A percentile compares a stretch with the other conserved stretches of the same genome.
Evolutionary conservation across 2,329 filamentous ascomycete species (phyloP).

Genomic region (Boeremia exigua): DNA sequence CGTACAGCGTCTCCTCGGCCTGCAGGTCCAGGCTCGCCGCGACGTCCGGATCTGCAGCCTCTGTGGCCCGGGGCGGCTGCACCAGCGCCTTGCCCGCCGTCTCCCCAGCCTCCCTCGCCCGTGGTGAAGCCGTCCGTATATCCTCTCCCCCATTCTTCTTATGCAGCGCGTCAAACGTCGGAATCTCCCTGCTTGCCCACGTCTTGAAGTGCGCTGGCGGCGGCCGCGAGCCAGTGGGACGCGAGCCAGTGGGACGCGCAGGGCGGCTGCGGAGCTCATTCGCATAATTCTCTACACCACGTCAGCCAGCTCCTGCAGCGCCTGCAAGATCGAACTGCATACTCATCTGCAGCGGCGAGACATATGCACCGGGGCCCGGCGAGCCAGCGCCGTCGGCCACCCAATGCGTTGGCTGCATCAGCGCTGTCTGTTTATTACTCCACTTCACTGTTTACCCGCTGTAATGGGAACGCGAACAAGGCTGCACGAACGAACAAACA

Average conservation of each 20-base stretch:
- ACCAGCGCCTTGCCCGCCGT: slow-evolving; percentile 39
- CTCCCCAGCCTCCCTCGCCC: slow-evolving; percentile 36
- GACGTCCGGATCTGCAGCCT: too few relatives aligned
- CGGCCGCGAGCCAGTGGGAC: slow-evolving; percentile 75
- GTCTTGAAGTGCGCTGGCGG: slow-evolving; percentile 59
- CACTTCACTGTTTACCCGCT: neutral
- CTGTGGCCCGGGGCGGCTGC: slow-evolving; percentile 54
- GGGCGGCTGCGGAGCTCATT: slow-evolving; percentile 71
- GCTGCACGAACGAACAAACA: neutral
- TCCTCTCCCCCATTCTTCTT: slow-evolving; percentile 21
- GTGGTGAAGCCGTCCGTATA: slow-evolving; percentile 40
- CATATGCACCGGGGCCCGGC: slow-evolving; percentile 45
- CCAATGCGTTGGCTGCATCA: slow-evolving; percentile 42
- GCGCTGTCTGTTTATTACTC: too few relatives aligned
- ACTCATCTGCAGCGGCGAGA: slow-evolving; percentile 50
- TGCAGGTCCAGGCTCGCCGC: slow-evolving; percentile 76
- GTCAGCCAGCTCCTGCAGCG: neutral
- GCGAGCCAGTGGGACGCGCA: slow-evolving; percentile 72
- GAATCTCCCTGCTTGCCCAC: slow-evolving; percentile 39
- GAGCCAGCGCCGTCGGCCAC: slow-evolving; percentile 46
- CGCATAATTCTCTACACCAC: slow-evolving; percentile 69
- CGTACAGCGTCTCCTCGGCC: slow-evolving; percentile 68
- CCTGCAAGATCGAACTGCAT: slow-evolving; percentile 13
- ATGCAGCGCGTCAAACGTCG: slow-evolving; percentile 28
- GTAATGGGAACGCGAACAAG: neutral